Conservation (phyloP, 2,329 filamentous ascomycete genomes). For the Aspergillus clavatus region DNA sequence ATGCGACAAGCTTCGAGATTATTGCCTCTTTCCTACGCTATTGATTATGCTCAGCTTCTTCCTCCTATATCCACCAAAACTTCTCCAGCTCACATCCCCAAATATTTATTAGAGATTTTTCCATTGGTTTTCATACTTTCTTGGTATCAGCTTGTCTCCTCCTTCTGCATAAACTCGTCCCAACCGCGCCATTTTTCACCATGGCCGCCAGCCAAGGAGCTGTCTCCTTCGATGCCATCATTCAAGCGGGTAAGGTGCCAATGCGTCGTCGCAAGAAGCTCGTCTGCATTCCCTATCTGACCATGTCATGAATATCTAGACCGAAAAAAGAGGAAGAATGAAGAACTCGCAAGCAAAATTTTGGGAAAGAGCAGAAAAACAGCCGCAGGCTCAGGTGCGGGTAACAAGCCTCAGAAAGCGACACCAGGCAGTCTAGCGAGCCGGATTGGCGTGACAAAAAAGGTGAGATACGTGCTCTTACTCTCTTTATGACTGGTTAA, state of each 20-base stretch:
- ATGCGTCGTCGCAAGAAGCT: slow-evolving; percentile 9
- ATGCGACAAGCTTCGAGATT: background rate
- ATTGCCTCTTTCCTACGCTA: background rate
- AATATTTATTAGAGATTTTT: background rate
- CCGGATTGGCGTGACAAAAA: slow-evolving; percentile 55
- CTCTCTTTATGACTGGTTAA: background rate
- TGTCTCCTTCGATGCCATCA: slow-evolving; percentile 49
- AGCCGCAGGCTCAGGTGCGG: slow-evolving; percentile 42
- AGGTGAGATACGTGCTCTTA: slow-evolving; percentile 36
- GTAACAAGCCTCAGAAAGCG: slow-evolving; percentile 37
- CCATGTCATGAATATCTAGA: slow-evolving; percentile 28
- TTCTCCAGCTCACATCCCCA: background rate
- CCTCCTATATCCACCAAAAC: background rate
- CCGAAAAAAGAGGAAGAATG: slow-evolving; percentile 52
- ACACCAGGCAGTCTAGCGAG: slow-evolving; percentile 52
- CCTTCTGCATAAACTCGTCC: background rate
- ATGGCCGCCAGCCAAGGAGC: slow-evolving; percentile 38
- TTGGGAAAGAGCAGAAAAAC: slow-evolving; percentile 51
- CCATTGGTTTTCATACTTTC: background rate
- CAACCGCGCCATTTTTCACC: slow-evolving; percentile 4
- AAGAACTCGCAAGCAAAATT: slow-evolving; percentile 55
- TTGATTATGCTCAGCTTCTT: background rate
- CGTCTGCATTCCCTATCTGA: background rate
- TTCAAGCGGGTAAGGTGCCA: slow-evolving; percentile 44
- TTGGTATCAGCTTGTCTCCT: background rate